Base-by-base conservation (phyloP, 1,284 basidiomycete species). In the Tilletia indica region DNA sequence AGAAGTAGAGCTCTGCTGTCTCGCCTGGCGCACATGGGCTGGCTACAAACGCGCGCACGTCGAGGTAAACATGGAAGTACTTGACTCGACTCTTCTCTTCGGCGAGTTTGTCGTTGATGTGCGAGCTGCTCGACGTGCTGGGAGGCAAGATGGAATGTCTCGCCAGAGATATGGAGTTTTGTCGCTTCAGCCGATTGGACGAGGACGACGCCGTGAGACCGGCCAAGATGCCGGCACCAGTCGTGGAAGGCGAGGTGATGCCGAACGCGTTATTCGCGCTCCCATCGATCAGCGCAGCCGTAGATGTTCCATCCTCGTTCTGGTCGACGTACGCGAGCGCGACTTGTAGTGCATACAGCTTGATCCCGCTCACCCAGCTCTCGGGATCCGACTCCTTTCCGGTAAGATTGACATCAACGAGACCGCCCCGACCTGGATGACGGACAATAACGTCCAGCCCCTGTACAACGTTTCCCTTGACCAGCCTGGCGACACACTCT, bases 361-460 rank as follows among this genome's bases (percentile, higher is more conserved):
- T 77, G 54, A 82, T 77, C 34, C 80, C 80, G 54, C 80, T 82
- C 25, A 82, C 76, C 80, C 80, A 82, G 71, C 78, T 82, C 39
- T 80, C 79, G 14, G 73, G 72, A 56, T 82, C 75, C 2, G 75
- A 72, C 21, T 77, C 75, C 61, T 75, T 77, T 54, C 74, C 76
- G 68, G 70, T 75, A 70, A 81, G 74, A 70, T 81, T 77, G 54
- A 80, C 78, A 56, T 85, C 93, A 38, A 95, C 92, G 31, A 98
- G 87, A 3, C 90, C 92, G 21, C 95, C 95, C 87, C 92, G 93
- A 11, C 90, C 91, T 14, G 95, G 92, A 85, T 97, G 94, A 25
- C 96, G 89, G 12, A 98, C 95, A 78, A 99, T 96, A 73, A 98
- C 90, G 82, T 98, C 96, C 64, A 97, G 86, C 2, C 91, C 92